These are phyloP conservation scores for Lipomyces spencermartinsiae DNA, from an alignment of 805 yeast genomes.

Conservation along the genomic window DNA sequence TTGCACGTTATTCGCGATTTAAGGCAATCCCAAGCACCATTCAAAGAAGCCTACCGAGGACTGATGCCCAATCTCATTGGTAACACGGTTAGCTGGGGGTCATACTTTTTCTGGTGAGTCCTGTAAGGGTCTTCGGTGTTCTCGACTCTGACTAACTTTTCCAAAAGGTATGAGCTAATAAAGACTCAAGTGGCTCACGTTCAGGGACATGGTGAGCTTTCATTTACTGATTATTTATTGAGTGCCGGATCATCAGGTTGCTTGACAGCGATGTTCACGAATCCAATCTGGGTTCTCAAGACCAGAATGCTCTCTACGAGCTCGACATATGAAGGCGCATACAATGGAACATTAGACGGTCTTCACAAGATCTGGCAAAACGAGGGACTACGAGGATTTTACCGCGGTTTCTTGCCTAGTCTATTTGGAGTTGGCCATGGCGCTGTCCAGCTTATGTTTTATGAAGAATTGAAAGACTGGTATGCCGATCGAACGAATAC, in stretches of 20 bases:
- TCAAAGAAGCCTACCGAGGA: constrained; percentile 68
- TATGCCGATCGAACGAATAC: background rate
- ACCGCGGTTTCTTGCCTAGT: constrained; percentile 78
- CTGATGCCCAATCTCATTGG: constrained; percentile 81
- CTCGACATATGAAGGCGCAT: constrained; percentile 54
- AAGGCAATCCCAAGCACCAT: constrained; percentile 20
- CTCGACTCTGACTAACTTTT: background rate
- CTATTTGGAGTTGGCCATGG: constrained; percentile 87
- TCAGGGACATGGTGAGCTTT: constrained; percentile 41
- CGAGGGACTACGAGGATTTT: constrained; percentile 69
- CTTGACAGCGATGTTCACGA: constrained; percentile 76
- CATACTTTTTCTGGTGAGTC: constrained; percentile 81
- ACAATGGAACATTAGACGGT: constrained; percentile 65
- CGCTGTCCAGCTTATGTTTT: constrained; percentile 83
- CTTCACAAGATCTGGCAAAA: constrained; percentile 52
- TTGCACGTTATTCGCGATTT: constrained; percentile 19
- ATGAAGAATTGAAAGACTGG: constrained; percentile 70
- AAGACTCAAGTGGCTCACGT: constrained; percentile 11
- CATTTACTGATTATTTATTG: constrained; percentile 55
- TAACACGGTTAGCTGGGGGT: constrained; percentile 85
- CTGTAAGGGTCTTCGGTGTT: constrained; percentile 30
- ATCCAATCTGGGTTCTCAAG: constrained; percentile 95
- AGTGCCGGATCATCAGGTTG: constrained; percentile 76
- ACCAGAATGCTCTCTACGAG: constrained; percentile 68
- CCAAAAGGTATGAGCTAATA: constrained; percentile 30